Evolutionary conservation across 805 yeast species (phyloP).

Genomic region (Sugiyamaella floridensis): DNA sequence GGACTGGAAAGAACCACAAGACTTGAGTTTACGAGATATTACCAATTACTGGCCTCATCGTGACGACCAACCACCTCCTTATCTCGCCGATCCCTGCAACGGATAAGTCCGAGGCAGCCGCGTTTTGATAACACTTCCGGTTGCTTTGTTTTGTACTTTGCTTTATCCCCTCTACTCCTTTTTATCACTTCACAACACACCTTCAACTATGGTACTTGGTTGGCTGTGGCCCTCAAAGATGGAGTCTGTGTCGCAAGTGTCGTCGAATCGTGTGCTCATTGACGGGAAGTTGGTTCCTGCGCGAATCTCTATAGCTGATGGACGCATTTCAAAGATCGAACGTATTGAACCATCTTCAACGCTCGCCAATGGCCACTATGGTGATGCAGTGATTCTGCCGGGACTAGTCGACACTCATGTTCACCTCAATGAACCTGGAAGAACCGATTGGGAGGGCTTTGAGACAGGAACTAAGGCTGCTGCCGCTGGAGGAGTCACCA

Average conservation of each 20-base stretch:
- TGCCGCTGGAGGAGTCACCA: constrained; percentile 93
- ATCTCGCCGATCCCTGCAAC: neutral
- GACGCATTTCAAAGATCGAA: neutral
- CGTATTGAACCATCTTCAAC: neutral
- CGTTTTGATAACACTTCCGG: neutral
- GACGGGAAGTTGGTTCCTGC: constrained; percentile 3
- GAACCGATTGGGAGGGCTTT: constrained; percentile 98
- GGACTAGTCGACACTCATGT: constrained; percentile 94
- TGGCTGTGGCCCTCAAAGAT: neutral
- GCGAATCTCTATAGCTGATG: neutral
- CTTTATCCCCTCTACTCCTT: neutral
- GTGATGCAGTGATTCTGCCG: constrained; percentile 67
- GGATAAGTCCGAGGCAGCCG: neutral
- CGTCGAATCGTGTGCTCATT: constrained; percentile 4
- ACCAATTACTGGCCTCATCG: neutral
- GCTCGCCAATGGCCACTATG: constrained; percentile 33
- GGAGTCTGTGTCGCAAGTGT: neutral
- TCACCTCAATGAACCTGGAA: constrained; percentile 93
- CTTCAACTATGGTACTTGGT: neutral
- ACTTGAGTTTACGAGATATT: neutral
- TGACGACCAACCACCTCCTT: neutral
- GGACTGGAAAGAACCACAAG: no score
- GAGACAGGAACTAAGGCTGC: constrained; percentile 95
- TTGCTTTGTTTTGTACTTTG: neutral
- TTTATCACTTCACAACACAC: no score